Conservation (phyloP, 495 filamentous ascomycete species). For the Jackrogersella minutella region DNA sequence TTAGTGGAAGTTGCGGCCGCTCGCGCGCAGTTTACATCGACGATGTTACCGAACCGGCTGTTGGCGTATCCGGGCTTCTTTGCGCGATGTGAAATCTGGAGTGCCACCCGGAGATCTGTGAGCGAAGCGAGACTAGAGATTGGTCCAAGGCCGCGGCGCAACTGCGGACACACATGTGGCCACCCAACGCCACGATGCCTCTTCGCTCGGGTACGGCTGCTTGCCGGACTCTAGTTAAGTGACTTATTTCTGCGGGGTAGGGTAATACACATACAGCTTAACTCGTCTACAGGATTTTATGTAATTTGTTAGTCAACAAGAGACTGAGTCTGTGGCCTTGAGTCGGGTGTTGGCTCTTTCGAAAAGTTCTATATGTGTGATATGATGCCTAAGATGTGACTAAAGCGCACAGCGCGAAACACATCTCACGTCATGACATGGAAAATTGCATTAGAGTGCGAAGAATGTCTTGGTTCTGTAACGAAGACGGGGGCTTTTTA, state of each 20-base stretch:
- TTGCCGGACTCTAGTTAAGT: neutral
- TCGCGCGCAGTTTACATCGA: neutral
- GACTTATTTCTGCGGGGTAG: conserved; percentile 28
- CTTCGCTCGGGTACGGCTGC: conserved; percentile 22
- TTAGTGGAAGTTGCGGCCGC: neutral
- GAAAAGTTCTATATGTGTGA: neutral
- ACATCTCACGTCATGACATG: conserved; percentile 10
- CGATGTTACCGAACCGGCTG: neutral
- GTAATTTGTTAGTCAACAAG: neutral
- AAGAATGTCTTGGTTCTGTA: conserved; percentile 10
- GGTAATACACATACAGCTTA: neutral
- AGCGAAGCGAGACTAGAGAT: neutral
- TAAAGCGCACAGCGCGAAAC: neutral
- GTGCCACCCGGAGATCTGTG: conserved; percentile 19
- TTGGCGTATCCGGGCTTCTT: conserved; percentile 3
- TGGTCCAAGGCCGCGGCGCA: conserved; percentile 10
- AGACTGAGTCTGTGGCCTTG: neutral
- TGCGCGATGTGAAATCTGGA: conserved; percentile 24
- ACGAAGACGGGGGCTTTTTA: no score
- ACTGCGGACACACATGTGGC: conserved; percentile 24
- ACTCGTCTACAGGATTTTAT: neutral
- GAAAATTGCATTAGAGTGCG: neutral
- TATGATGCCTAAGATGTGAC: conserved; percentile 5
- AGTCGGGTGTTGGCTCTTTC: neutral
- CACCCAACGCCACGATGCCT: neutral